Evolutionary conservation across 768 basidiomycete genomes (phyloP).

Genomic region (Hirschioporus abietinus): DNA sequence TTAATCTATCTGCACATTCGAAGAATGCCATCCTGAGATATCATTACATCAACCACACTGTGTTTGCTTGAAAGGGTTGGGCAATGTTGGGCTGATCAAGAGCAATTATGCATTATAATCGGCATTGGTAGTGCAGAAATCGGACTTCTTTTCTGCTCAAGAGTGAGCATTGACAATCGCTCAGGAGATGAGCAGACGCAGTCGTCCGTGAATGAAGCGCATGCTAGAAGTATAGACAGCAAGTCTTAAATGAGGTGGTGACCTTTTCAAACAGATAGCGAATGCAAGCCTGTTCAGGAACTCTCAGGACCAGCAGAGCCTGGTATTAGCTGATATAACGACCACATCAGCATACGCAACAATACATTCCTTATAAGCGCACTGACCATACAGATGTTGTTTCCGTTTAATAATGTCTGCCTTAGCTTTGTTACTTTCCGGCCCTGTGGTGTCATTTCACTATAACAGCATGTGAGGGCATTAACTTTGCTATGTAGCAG

Average conservation of each 20-base stretch:
- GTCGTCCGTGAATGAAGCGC: too few species aligned
- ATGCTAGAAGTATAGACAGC: too few species aligned
- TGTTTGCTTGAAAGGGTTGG: too few species aligned
- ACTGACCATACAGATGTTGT: slow-evolving; percentile 93
- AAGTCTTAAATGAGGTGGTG: neutral
- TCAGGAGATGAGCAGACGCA: too few species aligned
- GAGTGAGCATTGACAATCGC: too few species aligned
- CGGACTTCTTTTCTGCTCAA: too few species aligned
- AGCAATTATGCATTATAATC: too few species aligned
- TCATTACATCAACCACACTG: too few species aligned
- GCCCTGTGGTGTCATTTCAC: slow-evolving; percentile 82
- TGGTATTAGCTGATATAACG: slow-evolving; percentile 54
- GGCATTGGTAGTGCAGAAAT: too few species aligned
- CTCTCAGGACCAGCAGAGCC: slow-evolving; percentile 64
- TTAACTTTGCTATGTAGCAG: slow-evolving; percentile 4
- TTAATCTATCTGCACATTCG: too few species aligned
- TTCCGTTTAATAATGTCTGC: slow-evolving; percentile 89
- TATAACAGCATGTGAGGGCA: slow-evolving; percentile 24
- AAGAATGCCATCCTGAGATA: too few species aligned
- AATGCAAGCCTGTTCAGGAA: slow-evolving; percentile 12
- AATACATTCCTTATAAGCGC: neutral
- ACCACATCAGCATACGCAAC: neutral
- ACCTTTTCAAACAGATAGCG: neutral
- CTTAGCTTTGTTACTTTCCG: slow-evolving; percentile 75
- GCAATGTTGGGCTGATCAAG: too few species aligned